These are phyloP conservation scores for Trematosphaeria pertusa DNA, from an alignment of 2,329 filamentous ascomycete species.

Conservation along the genomic window DNA sequence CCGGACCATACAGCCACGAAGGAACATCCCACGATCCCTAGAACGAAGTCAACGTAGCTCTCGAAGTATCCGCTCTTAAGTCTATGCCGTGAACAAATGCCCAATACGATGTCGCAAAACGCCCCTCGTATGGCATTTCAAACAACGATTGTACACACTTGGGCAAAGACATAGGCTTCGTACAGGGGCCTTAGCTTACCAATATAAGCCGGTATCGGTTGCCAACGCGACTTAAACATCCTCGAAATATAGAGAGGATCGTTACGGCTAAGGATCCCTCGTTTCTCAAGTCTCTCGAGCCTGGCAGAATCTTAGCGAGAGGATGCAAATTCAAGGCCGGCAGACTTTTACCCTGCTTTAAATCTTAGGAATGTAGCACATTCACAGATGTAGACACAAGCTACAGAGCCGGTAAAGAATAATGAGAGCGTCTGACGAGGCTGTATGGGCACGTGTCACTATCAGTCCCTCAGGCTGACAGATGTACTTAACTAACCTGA, in stretches of 20 bases:
- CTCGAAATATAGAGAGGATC: constrained; percentile 26
- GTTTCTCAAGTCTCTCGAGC: constrained; percentile 19
- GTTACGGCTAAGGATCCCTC: constrained; percentile 30
- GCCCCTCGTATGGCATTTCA: no score
- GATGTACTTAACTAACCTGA: constrained; percentile 21
- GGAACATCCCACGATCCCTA: constrained; percentile 27
- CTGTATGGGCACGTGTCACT: constrained; percentile 10
- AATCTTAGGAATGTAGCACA: constrained; percentile 42
- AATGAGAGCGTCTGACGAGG: constrained; percentile 32
- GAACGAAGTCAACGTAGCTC: no score
- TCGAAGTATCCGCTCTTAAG: no score
- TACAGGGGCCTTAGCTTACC: no score
- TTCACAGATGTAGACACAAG: constrained; percentile 35
- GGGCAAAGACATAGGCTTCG: no score
- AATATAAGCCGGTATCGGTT: constrained; percentile 39
- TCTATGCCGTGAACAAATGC: no score
- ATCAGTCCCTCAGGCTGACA: neutral
- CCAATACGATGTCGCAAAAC: no score
- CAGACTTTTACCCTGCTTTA: constrained; percentile 27
- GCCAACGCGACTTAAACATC: constrained; percentile 43
- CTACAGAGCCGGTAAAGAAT: constrained; percentile 35
- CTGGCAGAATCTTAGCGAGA: constrained; percentile 8
- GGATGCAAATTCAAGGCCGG: neutral
- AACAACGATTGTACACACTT: no score
- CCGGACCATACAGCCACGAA: constrained; percentile 36